These are phyloP conservation scores for Cercospora berteroae DNA, from an alignment of 2,329 filamentous ascomycete species.

Conservation along the genomic window DNA sequence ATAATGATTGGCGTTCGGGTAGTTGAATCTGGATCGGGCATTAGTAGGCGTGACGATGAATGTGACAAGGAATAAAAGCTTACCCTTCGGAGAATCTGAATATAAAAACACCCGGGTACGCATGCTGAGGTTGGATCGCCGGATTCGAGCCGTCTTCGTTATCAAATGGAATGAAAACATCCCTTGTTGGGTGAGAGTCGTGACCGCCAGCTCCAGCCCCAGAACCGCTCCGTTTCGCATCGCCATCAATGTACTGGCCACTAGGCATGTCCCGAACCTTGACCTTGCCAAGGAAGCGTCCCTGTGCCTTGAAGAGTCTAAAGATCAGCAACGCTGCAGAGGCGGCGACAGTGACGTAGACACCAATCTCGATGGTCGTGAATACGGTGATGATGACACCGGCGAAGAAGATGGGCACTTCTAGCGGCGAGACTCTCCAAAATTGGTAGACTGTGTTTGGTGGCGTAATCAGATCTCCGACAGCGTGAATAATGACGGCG, in stretches of 20 bases:
- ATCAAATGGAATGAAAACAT: conserved; percentile 82
- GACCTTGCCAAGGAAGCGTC: conserved; percentile 79
- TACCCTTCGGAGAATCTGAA: conserved; percentile 85
- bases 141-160: conserved; percentile 92
- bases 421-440: conserved; percentile 87
- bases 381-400: conserved; percentile 91
- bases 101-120: conserved; percentile 91
- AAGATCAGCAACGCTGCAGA: conserved; percentile 78
- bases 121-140: conserved; percentile 70
- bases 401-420: conserved; percentile 88
- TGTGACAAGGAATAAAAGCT: not conserved
- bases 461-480: conserved; percentile 85
- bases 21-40: conserved; percentile 63
- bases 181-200: conserved; percentile 58
- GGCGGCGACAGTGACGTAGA: conserved; percentile 79
- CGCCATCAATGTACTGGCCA: not conserved
- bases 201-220: conserved; percentile 36
- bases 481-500: conserved; percentile 92
- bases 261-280: conserved; percentile 72
- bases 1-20: conserved; percentile 87
- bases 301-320: conserved; percentile 77
- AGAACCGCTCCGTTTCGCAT: conserved; percentile 18
- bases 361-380: conserved; percentile 81
- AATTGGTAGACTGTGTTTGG: conserved; percentile 93
- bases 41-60: not conserved